Evolutionary conservation across 2,329 filamentous ascomycete genomes (phyloP), one percentile per base, ranked within the genome.

Genomic region (Dactylonectria macrodidyma): DNA sequence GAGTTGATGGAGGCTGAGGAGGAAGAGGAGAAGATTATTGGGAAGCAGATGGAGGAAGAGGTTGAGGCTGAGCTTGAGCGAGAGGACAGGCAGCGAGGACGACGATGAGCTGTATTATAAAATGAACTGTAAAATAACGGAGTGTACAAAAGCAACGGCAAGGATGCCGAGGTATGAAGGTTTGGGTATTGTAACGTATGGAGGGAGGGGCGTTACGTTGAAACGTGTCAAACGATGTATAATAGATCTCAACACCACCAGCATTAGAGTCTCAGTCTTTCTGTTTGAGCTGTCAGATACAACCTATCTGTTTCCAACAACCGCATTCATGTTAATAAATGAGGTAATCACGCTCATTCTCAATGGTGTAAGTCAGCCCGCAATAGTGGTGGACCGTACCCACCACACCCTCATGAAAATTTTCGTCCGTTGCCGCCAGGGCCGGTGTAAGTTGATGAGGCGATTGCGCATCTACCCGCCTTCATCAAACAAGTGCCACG

Each of bases 1-100:
- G 81, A 87, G 74, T 67, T 84, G 44, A 71, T 80, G 22, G 76
- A 80, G 47, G 78, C 77, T 2, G 80, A 84, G 44, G 74, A 76
- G 30, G 73, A 73, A 24, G 79, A 77, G 56, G 78, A 81, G 59
- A 64, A 63, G 10, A 70, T 75, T 54, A 75, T 80, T 47, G 77
- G 75, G 33, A 70, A 68, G 56, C 76, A 81, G 69, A 74, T 81
- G 61, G 79, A 79, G 1, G 73, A 75, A 12, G 78, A 80, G 64
- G 73, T 74, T 7, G 77, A 77, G 26, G 75, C 71, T 34, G 76
- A 80, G 60, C 11, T 75, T 33, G 75, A 71, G 36, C 67, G 64
- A 12, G 69, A 72, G 36, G 62, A 65, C n/a, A 64, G 36, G 44
- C 64, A 69, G 46, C 61, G 58, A 41, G 48, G 55, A 26, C 48